Conservation (phyloP, 352 stramenopile species). For the Phytophthora palmivora region DNA sequence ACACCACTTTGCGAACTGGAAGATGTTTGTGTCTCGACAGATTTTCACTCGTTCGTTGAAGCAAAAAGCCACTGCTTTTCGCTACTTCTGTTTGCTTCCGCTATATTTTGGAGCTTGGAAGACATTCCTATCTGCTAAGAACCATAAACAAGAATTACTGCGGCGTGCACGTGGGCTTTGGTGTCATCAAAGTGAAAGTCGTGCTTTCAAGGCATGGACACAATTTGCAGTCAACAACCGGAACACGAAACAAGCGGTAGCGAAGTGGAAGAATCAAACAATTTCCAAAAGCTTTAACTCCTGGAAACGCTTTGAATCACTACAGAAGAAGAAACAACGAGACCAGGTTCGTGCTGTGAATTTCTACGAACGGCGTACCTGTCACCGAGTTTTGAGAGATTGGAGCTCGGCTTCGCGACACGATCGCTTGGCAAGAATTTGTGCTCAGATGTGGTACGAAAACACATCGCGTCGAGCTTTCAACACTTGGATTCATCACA, state of each 20-base stretch:
- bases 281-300: constrained; percentile 16
- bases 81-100: constrained; percentile 46
- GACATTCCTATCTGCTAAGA: constrained; percentile 11
- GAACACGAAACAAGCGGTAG: constrained; percentile 19
- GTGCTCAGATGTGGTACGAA: constrained; percentile 18
- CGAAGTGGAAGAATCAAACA: constrained; percentile 32
- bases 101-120: constrained; percentile 44
- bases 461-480: constrained; percentile 20
- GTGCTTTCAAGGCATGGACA: constrained; percentile 45
- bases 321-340: constrained; percentile 11
- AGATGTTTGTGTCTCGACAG: constrained; percentile 19
- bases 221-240: constrained; percentile 11
- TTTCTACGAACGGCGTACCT: constrained; percentile 11
- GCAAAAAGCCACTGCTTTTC: constrained; percentile 52
- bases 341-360: constrained; percentile 15
- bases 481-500: constrained; percentile 22
- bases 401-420: constrained; percentile 9
- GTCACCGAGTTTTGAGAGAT: not conserved
- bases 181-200: constrained; percentile 42
- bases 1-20: constrained; percentile 42
- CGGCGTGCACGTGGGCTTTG: constrained; percentile 38
- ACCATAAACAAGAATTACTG: constrained; percentile 25
- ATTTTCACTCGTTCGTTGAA: constrained; percentile 23
- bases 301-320: constrained; percentile 24
- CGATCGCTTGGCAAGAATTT: constrained; percentile 15